These are phyloP conservation scores for Calycina marina DNA, from an alignment of 2,329 filamentous ascomycete genomes.

Conservation along the genomic window DNA sequence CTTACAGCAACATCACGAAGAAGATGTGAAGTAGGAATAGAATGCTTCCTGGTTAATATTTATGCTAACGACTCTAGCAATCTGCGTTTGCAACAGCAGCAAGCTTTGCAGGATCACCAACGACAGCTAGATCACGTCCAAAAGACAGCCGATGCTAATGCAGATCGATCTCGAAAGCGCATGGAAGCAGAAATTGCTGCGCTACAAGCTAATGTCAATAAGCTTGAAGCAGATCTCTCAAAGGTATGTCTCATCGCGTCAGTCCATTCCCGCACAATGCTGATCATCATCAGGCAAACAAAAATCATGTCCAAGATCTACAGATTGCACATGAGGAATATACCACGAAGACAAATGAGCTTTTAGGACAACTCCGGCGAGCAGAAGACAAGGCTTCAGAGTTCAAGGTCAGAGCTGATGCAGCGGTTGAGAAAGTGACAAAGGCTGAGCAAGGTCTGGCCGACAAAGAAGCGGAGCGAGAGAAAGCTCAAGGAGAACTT, in stretches of 20 bases:
- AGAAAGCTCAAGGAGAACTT: conserved; percentile 54
- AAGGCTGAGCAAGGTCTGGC: conserved; percentile 15
- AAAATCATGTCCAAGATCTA: conserved; percentile 44
- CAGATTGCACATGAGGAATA: conserved; percentile 39
- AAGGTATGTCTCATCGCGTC: conserved; percentile 29
- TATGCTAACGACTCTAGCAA: conserved; percentile 17
- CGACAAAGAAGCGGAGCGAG: conserved; percentile 46
- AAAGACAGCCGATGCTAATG: conserved; percentile 33
- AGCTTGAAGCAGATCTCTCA: conserved; percentile 46
- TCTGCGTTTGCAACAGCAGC: conserved; percentile 22
- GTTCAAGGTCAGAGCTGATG: conserved; percentile 12
- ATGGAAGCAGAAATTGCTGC: conserved; percentile 49
- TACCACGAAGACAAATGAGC: conserved; percentile 25
- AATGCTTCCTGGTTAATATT: neutral
- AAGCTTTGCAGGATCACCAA: conserved; percentile 21
- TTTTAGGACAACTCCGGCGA: conserved; percentile 13
- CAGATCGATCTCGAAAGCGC: conserved; percentile 32
- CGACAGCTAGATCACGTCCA: conserved; percentile 32
- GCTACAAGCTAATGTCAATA: conserved; percentile 42
- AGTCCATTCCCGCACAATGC: conserved; percentile 1
- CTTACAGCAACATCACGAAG: conserved; percentile 54
- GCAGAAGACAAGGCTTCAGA: conserved; percentile 32
- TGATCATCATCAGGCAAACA: conserved; percentile 34
- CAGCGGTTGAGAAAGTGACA: conserved; percentile 23
- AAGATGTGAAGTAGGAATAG: conserved; percentile 39